These are phyloP conservation scores for Stramenopiles sp. DNA, from an alignment of 352 stramenopile genomes.

Conservation along the genomic window DNA sequence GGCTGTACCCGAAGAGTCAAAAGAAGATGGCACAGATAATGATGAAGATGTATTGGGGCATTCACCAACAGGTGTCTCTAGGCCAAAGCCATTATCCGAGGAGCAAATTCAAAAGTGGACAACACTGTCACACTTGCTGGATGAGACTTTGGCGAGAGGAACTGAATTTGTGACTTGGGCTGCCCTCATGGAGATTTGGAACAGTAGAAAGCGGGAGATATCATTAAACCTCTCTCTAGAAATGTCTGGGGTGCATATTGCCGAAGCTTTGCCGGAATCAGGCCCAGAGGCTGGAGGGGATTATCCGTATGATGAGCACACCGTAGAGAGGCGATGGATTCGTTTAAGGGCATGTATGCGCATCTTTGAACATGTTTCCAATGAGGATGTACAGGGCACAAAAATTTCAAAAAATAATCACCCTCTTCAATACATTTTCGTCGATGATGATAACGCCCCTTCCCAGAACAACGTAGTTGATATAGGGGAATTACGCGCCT, in stretches of 20 bases:
- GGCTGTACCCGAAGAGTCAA: not conserved
- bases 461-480: not conserved
- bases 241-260: not conserved
- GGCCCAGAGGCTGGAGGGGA: not conserved
- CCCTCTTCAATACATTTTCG: not conserved
- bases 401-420: not conserved
- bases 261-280: not conserved
- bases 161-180: not conserved
- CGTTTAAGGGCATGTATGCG: not conserved
- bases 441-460: not conserved
- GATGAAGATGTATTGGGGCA: not conserved
- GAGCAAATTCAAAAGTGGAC: not conserved
- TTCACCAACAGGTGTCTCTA: not conserved
- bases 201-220: not conserved
- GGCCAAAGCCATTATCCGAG: not conserved
- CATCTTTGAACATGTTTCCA: not conserved
- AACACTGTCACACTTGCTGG: not conserved
- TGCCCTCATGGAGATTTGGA: not conserved
- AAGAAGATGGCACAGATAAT: not conserved
- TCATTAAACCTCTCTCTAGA: too few relatives aligned
- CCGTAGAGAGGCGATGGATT: not conserved
- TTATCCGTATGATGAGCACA: not conserved
- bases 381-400: not conserved
- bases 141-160: not conserved
- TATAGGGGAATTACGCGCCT: constrained; percentile 27